These are phyloP conservation scores for Phytophthora citricola DNA, from an alignment of 352 stramenopile genomes.

Conservation along the genomic window DNA sequence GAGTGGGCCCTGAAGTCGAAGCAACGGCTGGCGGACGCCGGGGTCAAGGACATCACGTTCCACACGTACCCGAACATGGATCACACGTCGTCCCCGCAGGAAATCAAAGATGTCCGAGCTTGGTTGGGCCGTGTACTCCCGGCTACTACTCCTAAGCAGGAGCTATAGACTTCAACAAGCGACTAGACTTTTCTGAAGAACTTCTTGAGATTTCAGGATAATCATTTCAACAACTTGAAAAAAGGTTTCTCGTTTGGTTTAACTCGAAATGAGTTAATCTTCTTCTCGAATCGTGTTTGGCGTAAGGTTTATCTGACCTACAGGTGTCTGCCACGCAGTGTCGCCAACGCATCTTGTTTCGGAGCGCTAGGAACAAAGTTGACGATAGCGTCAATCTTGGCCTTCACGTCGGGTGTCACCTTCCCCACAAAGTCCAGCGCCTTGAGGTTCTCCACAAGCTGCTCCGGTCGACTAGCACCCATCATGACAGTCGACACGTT, in stretches of 20 bases:
- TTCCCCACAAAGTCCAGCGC: conserved; percentile 47
- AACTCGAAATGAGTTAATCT: too few relatives aligned
- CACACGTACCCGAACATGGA: conserved; percentile 64
- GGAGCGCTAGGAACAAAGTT: conserved; percentile 7
- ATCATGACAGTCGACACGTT: conserved; percentile 62
- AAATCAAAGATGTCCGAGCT: conserved; percentile 56
- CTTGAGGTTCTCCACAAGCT: conserved; percentile 69
- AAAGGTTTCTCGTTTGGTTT: too few relatives aligned
- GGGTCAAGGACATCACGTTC: conserved; percentile 68
- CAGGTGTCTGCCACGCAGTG: background rate
- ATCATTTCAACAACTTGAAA: too few relatives aligned
- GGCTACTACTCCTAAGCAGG: conserved; percentile 10
- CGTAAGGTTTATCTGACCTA: background rate
- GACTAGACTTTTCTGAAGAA: too few relatives aligned
- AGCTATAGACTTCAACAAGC: conserved; percentile 8
- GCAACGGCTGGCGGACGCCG: conserved; percentile 47
- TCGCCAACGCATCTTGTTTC: background rate
- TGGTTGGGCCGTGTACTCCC: conserved; percentile 65
- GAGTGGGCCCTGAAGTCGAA: conserved; percentile 51
- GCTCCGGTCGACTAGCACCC: conserved; percentile 47
- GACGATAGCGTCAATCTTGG: conserved; percentile 36
- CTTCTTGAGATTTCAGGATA: too few relatives aligned
- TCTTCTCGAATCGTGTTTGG: too few relatives aligned
- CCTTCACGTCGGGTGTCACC: conserved; percentile 52
- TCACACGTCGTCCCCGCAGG: conserved; percentile 56